These are phyloP conservation scores for Huntiella moniliformis DNA, from an alignment of 2,329 filamentous ascomycete genomes.

Conservation along the genomic window DNA sequence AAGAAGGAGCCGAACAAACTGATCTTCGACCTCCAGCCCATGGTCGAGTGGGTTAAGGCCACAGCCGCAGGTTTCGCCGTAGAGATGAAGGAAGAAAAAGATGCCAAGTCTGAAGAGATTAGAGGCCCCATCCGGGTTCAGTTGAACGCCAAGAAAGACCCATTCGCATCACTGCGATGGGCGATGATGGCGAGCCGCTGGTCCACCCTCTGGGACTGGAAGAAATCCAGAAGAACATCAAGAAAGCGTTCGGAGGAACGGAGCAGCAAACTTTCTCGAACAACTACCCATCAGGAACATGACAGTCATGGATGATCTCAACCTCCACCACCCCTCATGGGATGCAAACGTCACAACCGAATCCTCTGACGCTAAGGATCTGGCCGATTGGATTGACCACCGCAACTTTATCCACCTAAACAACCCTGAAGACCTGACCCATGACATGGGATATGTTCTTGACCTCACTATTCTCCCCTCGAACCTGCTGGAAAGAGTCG, in stretches of 20 bases:
- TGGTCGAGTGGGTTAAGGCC: too few relatives aligned
- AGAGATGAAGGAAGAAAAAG: too few relatives aligned
- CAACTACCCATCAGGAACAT: background rate
- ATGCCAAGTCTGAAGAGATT: too few relatives aligned
- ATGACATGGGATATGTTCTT: background rate
- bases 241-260: background rate
- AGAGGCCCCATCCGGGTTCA: too few relatives aligned
- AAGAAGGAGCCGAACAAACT: too few relatives aligned
- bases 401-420: background rate
- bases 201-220: too few relatives aligned
- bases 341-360: background rate
- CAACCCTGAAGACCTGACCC: background rate
- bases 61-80: too few relatives aligned
- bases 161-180: too few relatives aligned
- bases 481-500: background rate
- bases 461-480: background rate
- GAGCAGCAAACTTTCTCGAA: background rate
- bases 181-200: too few relatives aligned
- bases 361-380: background rate
- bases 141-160: too few relatives aligned
- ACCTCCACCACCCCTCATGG: background rate
- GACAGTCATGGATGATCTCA: conserved; percentile 1
- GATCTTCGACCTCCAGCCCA: too few relatives aligned
- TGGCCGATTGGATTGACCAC: background rate
- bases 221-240: too few relatives aligned